Base-by-base conservation (phyloP, 805 yeast genomes). In the Starmera quercuum region DNA sequence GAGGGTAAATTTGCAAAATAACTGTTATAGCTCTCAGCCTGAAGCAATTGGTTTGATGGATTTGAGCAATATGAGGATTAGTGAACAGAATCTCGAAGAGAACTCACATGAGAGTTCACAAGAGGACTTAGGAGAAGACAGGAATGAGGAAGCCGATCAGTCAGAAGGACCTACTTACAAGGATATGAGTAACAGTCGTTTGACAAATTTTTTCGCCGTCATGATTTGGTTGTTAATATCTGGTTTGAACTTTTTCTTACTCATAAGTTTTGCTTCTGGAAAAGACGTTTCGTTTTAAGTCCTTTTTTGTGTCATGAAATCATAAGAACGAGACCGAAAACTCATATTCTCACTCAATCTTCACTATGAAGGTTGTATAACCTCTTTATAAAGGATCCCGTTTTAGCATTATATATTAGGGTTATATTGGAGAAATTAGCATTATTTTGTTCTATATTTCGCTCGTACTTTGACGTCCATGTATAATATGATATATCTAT, bases 221-320 rank as follows among this genome's bases (percentile, higher is more conserved):
- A 16, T 64, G 1, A 71, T 87, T 5, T 87, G 95, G 92, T 40
- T 73, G 2, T 69, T 79, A 33, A 74, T 88, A 21, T 61, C 82
- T 1, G 67, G 67, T 12, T 64, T 86, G 45, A 88, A 88, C 53
- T 68, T 82, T 32, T 87, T 81, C 50, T 53, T 75, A 41, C 47
- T 75, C 30, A 58, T 69, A 14, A 64, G 71, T 36, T 61, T 74
- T 26, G 66, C 74, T 6, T 43, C 56, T 19, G 74, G 75, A 11
- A 57, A 66, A 41, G 67, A 62, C 26, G 63, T 61, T 9, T 56
- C 56, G 29, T 45, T 62, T 23, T 60, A 46, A 36, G 26, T 16
- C 10, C 16, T 9, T 5, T 10, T 6, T 23, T 23, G 5, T 23
- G 17, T 25, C n/a, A n/a, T n/a, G n/a, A n/a, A n/a, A n/a, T n/a